Evolutionary conservation across 129 eudicot genomes (phyloP), one percentile per base, ranked within the genome.

Genomic region (Flaveria trinervia): DNA sequence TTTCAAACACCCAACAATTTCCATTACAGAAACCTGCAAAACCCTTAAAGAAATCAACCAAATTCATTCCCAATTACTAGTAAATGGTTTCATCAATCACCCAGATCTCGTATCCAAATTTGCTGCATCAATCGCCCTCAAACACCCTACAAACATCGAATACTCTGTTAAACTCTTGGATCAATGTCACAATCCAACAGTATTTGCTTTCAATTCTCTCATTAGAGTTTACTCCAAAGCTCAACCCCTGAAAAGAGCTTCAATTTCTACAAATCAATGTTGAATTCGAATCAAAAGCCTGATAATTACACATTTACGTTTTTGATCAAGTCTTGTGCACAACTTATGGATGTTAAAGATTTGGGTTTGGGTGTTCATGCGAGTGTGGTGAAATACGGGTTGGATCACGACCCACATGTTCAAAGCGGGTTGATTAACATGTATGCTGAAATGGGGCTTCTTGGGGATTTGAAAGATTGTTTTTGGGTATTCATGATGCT

Each of bases 231-330:
- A 84, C 41, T 84, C 67, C 66, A 56, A 65, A 33, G 66, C 79
- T 55, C 84, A 65, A 17, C 67, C 64, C 87, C 87, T 36, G 70
- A 72, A 64, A 76, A 71, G 54, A 76, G 82, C 70, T 84, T 80
- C 17, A 17, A 36, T n/a, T 71, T 80, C 26, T 84, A 80, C 64
- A 71, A 71, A 26, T 36, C 43, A 17, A 68, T 81, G 9, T 20
- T 79, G 1, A 3, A 70, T 3, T 83, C 80, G 28, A 54, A 45
- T 33, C 16, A 79, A 9, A 23, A 64, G 26, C 78, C 87, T 20
- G 84, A 83, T 70, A 83, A 79, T 18, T 83, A 79, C 69, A 79
- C 84, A 1, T 79, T 83, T 43, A 83, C 87, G 25, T 83, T 83
- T 66, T 79, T 75, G 78, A 77, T 83, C 50, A 72, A 78, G 74